Evolutionary conservation across 2,329 filamentous ascomycete species (phyloP).

Genomic region (Colletotrichum nymphaeae): DNA sequence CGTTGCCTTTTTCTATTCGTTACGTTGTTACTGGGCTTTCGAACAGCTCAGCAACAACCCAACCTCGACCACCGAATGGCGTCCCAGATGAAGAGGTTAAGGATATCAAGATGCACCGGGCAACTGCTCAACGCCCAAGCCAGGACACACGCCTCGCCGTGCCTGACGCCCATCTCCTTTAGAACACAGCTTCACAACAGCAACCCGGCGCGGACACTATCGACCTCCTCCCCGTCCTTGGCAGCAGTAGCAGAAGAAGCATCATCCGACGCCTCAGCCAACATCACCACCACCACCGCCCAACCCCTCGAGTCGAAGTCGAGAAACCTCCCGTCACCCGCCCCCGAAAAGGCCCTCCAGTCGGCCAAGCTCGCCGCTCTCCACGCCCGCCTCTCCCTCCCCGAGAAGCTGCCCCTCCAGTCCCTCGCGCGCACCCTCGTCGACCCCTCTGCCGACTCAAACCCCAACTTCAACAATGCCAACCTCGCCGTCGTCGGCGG

Average conservation of each 20-base stretch:
- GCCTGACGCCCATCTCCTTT: conserved; percentile 34
- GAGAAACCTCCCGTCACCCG: conserved; percentile 73
- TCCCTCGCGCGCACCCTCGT: conserved; percentile 89
- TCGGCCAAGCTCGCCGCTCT: conserved; percentile 94
- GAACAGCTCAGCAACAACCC: conserved; percentile 7
- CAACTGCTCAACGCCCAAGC: conserved; percentile 51
- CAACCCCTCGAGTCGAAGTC: conserved; percentile 42
- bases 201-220: conserved; percentile 29
- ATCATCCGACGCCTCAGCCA: conserved; percentile 27
- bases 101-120: conserved; percentile 53
- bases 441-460: conserved; percentile 84
- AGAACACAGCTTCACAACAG: conserved; percentile 21
- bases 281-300: conserved; percentile 44
- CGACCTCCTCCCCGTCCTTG: background rate
- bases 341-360: conserved; percentile 70
- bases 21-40: background rate
- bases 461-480: conserved; percentile 87
- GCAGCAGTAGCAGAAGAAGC: conserved; percentile 1
- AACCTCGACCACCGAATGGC: background rate
- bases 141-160: conserved; percentile 32
- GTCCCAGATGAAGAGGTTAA: conserved; percentile 54
- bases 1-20: background rate
- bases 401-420: conserved; percentile 83
- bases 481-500: conserved; percentile 84
- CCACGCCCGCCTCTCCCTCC: conserved; percentile 87